A percentile compares a stretch with the other conserved stretches of the same genome.
These are phyloP conservation scores for Cnidoscolus chayamansa DNA, from an alignment of 441 rosid species.

Conservation along the genomic window DNA sequence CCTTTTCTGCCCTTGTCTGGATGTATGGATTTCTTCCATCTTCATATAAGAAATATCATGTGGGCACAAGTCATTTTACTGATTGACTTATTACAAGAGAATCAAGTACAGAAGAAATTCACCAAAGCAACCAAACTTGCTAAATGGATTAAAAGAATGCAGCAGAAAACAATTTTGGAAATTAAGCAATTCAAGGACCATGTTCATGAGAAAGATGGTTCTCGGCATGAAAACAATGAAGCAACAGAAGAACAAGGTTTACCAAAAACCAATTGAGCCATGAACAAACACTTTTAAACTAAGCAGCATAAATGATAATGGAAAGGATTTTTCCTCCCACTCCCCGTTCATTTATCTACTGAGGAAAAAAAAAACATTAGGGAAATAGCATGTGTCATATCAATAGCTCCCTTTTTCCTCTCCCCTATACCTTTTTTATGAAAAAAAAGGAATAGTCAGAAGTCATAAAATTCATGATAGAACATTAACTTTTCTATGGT, in stretches of 20 bases:
- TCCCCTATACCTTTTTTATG: too few relatives aligned
- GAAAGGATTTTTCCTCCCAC: background rate
- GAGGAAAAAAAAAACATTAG: background rate
- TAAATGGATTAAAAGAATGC: background rate
- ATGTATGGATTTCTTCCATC: conserved; percentile 76
- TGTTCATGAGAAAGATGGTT: background rate
- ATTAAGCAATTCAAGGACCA: background rate
- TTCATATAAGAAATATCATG: conserved; percentile 27
- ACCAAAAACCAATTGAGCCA: background rate
- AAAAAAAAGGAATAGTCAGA: background rate
- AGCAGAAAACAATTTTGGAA: background rate
- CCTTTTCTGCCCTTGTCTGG: conserved; percentile 54
- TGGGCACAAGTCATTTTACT: background rate
- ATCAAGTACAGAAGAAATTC: background rate
- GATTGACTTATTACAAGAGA: background rate
- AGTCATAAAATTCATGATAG: background rate
- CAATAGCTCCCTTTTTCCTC: background rate
- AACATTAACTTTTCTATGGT: background rate
- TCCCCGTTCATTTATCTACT: background rate
- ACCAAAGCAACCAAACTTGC: background rate
- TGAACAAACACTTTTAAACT: too few relatives aligned
- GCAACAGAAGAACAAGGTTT: background rate
- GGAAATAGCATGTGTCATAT: background rate
- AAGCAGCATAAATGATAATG: background rate
- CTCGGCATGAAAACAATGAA: background rate